These are phyloP conservation scores for Thecaphora thlaspeos DNA, from an alignment of 1,284 basidiomycete species.

Conservation along the genomic window DNA sequence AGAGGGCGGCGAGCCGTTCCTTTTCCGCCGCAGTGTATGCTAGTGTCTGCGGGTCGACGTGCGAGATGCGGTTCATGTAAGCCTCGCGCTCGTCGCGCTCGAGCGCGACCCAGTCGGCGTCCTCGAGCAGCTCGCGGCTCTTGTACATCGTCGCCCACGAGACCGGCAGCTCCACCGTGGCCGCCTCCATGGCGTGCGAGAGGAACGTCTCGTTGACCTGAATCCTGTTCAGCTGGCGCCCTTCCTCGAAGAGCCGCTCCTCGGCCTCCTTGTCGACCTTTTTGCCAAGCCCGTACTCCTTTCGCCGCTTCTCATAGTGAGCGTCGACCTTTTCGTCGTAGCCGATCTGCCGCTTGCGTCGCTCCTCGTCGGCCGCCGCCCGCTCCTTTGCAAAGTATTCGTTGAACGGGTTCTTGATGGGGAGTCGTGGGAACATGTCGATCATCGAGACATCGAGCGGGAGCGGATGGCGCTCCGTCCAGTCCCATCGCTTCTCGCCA, in stretches of 20 bases:
- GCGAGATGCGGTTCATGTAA: slow-evolving; percentile 2
- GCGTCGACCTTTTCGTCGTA: slow-evolving; percentile 2
- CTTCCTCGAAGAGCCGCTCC: slow-evolving; percentile 12
- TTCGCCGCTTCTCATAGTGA: not conserved
- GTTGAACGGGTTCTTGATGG: slow-evolving; percentile 16
- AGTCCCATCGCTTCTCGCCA: too few relatives aligned
- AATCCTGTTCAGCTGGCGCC: not conserved
- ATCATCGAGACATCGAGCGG: slow-evolving; percentile 7
- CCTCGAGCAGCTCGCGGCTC: slow-evolving; percentile 16
- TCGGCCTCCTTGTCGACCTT: not conserved
- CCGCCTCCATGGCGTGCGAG: not conserved
- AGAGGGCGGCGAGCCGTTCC: not conserved
- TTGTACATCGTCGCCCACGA: slow-evolving; percentile 9
- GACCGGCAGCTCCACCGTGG: slow-evolving; percentile 8
- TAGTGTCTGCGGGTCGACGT: not conserved
- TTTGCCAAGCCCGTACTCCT: not conserved
- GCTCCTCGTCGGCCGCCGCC: slow-evolving; percentile 3
- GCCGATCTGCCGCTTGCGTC: slow-evolving; percentile 1
- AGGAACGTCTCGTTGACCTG: slow-evolving; percentile 15
- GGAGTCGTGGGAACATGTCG: slow-evolving; percentile 20
- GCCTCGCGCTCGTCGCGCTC: slow-evolving; percentile 28
- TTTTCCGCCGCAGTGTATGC: slow-evolving; percentile 5
- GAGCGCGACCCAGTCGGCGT: slow-evolving; percentile 18
- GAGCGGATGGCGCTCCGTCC: slow-evolving; percentile 4
- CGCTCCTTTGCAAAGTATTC: slow-evolving; percentile 15